Conservation (phyloP, 2,329 filamentous ascomycete species). For the Ceratocystis diversiconidia region DNA sequence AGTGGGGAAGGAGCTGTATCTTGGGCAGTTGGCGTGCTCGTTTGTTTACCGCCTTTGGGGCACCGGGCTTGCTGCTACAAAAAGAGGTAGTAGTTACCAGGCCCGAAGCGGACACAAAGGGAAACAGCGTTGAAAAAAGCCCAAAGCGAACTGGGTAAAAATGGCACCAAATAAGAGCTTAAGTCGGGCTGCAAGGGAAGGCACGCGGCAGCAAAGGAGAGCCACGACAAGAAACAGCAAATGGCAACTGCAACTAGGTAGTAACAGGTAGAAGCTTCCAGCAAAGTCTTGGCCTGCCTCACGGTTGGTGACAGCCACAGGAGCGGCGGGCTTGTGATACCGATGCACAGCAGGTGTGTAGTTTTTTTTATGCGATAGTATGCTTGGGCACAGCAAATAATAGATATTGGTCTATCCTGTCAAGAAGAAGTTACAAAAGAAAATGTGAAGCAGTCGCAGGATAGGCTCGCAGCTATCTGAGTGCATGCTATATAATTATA, state of each 20-base stretch:
- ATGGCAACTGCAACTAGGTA: neutral
- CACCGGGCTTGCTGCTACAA: neutral
- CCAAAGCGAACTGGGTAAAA: neutral
- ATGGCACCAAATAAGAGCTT: neutral
- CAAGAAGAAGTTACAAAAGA: too few relatives aligned
- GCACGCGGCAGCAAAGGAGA: neutral
- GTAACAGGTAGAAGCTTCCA: neutral
- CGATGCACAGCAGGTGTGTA: too few relatives aligned
- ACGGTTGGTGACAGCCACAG: too few relatives aligned
- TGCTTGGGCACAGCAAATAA: too few relatives aligned
- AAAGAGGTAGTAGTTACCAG: neutral
- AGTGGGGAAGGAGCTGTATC: neutral
- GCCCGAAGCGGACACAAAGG: neutral
- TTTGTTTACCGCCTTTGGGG: slow-evolving; percentile 1
- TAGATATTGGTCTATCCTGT: too few relatives aligned
- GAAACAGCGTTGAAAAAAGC: neutral
- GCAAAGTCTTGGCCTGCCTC: neutral
- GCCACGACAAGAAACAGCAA: neutral
- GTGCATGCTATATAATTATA: too few relatives aligned
- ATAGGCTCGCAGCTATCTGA: too few relatives aligned
- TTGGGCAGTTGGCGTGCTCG: neutral
- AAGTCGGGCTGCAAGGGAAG: neutral
- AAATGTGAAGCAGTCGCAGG: too few relatives aligned
- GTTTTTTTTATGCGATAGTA: too few relatives aligned
- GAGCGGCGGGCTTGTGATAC: too few relatives aligned